Base-by-base conservation (phyloP, 257 asterid species). In the Solanum paucissectum region DNA sequence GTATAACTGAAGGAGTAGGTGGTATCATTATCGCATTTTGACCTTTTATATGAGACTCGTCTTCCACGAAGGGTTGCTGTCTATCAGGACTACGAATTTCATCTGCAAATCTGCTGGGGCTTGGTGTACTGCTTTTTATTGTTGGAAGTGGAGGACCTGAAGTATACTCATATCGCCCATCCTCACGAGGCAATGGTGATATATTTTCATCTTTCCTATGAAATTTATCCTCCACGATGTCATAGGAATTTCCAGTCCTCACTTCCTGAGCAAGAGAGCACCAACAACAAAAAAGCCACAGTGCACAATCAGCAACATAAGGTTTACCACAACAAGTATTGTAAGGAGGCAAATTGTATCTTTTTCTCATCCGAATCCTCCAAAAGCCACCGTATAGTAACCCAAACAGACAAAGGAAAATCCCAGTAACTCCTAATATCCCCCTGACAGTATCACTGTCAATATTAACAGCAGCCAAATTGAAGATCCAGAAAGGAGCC, bases 251-350 rank as follows among this genome's bases (percentile, higher is more conserved):
- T 82, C 98, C 98, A 0, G 99, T 96, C 87, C 99, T 91, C 49
- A 93, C 98, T 88, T 96, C 99, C 90, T 96, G 99, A 72, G 98
- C 97, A 42, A 95, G 90, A 76, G 98, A 86, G 86, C 99, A 96
- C 95, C 98, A 96, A 83, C 99, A 95, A 88, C 98, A 95, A 91
- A 90, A 96, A 66, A 96, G 94, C 99, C 98, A 95, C 13, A 92
- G 89, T n/a, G 95, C 94, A 86, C 91, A 94, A 62, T 96, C 99
- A 10, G 94, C 87, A 44, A 93, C 89, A 64, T 94, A 93, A 4
- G 99, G 92, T 90, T 90, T 92, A 69, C 94, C 93, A 86, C 94
- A 94, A 38, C 98, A 94, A 86, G 89, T 94, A 33, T 73, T 91
- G 77, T 93, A 89, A 3, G 93, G 46, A 10, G 99, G 99, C 92